Base-by-base conservation (phyloP, 2,329 filamentous ascomycete genomes). In the Gaeumannomyces tritici region DNA sequence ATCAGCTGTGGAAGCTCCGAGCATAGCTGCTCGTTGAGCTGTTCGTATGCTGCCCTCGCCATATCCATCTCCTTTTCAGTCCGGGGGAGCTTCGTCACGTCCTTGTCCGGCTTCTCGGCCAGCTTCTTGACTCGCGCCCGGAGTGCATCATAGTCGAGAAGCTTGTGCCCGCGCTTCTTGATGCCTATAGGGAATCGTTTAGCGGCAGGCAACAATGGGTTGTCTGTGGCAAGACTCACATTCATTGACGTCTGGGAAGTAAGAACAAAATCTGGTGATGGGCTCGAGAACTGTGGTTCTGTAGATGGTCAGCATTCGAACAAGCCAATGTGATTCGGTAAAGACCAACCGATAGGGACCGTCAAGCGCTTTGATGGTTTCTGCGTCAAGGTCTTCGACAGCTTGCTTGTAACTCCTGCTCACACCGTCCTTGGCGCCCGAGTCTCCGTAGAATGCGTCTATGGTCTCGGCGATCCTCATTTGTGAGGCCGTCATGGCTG, bases 391-490 rank as follows among this genome's bases (percentile, higher is more conserved):
- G 73, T 99, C 95, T 73, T 97, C 95, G 26, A 99, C 96, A 11
- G 95, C 95, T 75, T 98, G 93, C 77, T 98, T 99, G 80, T 99
- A 99, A 74, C 91, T 96, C 73, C 93, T 85, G 76, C 90, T 96
- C 64, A 99, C 95, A 62, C 95, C 95, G 73, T 99, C 96, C 70
- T 88, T 91, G 60, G 95, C 92, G 61, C 96, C 96, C 1, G 93
- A 89, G 73, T 99, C 95, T 62, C 95, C 95, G 78, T 99, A 99
- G 76, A 99, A 99, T 55, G 95, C 95, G 77, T 99, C 95, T 76
- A 99, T 99, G 26, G 95, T 99, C 76, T 99, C 95, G 67, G 95
- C 95, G 75, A 99, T 98, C 72, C 93, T 89, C 93, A 99, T 98
- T 78, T 99, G 95, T 62, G 93, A 97, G 61, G 95, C 93, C 21